These are phyloP conservation scores for Cyclotella baltica DNA, from an alignment of 108 stramenopile species.

Conservation along the genomic window DNA sequence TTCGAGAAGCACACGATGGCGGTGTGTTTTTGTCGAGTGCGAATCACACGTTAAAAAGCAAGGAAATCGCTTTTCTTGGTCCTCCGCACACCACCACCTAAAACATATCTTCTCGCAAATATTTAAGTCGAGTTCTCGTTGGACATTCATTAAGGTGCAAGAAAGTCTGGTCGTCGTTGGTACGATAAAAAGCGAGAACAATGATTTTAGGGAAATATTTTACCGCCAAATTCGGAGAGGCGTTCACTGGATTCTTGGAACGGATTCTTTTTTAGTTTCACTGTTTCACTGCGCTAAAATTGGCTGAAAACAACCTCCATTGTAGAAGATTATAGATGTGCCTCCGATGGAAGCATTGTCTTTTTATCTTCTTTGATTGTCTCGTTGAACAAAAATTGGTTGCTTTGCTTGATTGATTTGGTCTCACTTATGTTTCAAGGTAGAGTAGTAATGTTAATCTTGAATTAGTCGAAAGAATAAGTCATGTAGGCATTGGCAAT, in stretches of 20 bases:
- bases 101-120: background rate
- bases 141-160: background rate
- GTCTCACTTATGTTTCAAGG: no score
- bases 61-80: background rate
- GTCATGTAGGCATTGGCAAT: no score
- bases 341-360: background rate
- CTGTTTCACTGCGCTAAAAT: no score
- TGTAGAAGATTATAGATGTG: no score
- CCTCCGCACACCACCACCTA: background rate
- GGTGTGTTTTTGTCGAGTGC: background rate
- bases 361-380: background rate
- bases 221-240: slow-evolving; percentile 8
- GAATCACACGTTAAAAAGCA: background rate
- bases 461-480: no score
- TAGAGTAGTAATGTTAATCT: no score
- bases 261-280: no score
- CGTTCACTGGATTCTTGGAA: slow-evolving; percentile 3
- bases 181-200: background rate
- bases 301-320: no score
- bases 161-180: slow-evolving; percentile 22
- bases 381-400: no score
- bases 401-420: no score
- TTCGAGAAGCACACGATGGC: background rate
- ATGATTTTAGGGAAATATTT: background rate
- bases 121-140: no score